Conservation (phyloP, 2,329 filamentous ascomycete genomes). For the Arthroderma sp. region DNA sequence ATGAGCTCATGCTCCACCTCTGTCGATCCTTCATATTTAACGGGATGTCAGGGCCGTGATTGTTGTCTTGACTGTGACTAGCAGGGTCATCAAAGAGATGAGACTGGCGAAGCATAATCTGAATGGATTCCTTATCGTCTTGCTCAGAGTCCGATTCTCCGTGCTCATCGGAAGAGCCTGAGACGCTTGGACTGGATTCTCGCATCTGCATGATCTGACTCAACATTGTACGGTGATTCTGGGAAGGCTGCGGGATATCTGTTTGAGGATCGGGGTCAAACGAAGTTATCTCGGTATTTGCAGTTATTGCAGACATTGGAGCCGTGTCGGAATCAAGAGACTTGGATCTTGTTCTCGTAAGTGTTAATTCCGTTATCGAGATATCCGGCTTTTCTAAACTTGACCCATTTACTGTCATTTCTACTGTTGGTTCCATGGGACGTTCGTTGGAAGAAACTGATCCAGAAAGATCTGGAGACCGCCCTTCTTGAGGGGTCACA, state of each 20-base stretch:
- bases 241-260: constrained; percentile 30
- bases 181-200: constrained; percentile 30
- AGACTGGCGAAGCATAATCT: constrained; percentile 40
- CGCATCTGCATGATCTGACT: constrained; percentile 38
- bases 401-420: background rate
- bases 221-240: constrained; percentile 30
- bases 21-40: constrained; percentile 12
- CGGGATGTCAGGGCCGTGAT: constrained; percentile 13
- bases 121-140: constrained; percentile 36
- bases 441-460: background rate
- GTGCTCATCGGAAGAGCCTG: constrained; percentile 25
- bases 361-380: background rate
- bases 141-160: constrained; percentile 15
- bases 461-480: constrained; percentile 6
- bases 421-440: background rate
- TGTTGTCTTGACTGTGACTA: constrained; percentile 19
- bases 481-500: constrained; percentile 11
- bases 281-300: constrained; percentile 45
- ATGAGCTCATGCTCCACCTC: constrained; percentile 34
- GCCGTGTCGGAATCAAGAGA: constrained; percentile 31
- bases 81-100: constrained; percentile 27
- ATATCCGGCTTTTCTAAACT: background rate
- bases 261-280: constrained; percentile 62
- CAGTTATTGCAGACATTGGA: constrained; percentile 48
- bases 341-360: constrained; percentile 1